Evolutionary conservation across 106 monocot species (phyloP), one percentile per base, ranked within the genome.

Genomic region (Dendrobium chrysotoxum): DNA sequence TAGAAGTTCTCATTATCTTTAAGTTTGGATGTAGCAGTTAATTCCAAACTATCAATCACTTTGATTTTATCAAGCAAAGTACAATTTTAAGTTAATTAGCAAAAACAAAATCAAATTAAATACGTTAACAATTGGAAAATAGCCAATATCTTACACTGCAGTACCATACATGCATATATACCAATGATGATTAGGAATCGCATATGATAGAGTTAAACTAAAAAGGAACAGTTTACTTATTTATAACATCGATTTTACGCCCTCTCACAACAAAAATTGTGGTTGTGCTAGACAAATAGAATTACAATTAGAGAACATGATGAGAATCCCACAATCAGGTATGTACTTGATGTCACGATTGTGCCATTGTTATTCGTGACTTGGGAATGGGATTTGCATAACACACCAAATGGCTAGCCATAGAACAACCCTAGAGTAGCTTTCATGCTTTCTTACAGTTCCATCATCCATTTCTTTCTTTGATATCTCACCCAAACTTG

Each of bases 1-100:
- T 95, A 98, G 79, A 98, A 98, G 78, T 75, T 92, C 57, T 92
- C 83, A 53, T 81, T 89, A 80, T 98, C 97, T 81, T 92, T 94
- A 76, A 95, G 84, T 81, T 89, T 92, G 47, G 97, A 94, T 44
- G 92, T 89, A 84, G 91, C 85, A 57, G 89, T 75, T 83, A 98
- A 87, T 88, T 91, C 94, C 61, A 84, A 41, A 86, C 91, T 98
- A 3, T 91, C 75, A 80, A 84, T n/a, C 70, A 79, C 91, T 91
- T 94, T 98, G 82, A 68, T n/a, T 28, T 68, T 13, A 68, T 8
- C 28, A 28, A 68, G 31, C 23, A 61, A 28, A 11, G 17, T 15
- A 68, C 10, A 68, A 8, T 4, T 4, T 30, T 12, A 12, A 68
- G 8, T 28, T 7, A 23, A 28, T 28, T 25, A 66, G 66, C 26